phyloP scores from a whole-genome alignment of 1,139 yeast genomes.

The Insectozyma bohioensis region DNA sequence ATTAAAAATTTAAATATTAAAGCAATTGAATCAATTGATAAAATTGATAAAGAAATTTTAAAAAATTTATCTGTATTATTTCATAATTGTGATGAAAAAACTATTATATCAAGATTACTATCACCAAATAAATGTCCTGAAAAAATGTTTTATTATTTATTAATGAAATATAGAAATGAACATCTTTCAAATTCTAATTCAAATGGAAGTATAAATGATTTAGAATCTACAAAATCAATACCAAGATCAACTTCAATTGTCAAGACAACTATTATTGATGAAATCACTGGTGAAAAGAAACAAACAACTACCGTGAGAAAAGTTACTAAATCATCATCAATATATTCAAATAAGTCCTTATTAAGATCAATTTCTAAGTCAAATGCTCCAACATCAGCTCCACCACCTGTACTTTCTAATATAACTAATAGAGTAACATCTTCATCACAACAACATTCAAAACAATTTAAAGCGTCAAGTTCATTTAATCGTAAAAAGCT shows the following conservation, averaged over 20 bases:
- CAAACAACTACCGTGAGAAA: conserved; percentile 20
- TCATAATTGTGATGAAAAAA: conserved; percentile 76
- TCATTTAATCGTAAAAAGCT: conserved; percentile 40
- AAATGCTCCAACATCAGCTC: conserved; percentile 7
- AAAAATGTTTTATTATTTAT: conserved; percentile 82
- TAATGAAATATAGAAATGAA: conserved; percentile 81
- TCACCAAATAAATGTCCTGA: conserved; percentile 71
- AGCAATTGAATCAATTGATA: conserved; percentile 51
- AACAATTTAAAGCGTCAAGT: conserved; percentile 38
- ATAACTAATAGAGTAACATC: conserved; percentile 29
- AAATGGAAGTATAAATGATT: conserved; percentile 14
- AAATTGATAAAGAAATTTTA: conserved; percentile 79
- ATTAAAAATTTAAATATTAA: conserved; percentile 36
- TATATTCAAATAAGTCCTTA: conserved; percentile 19
- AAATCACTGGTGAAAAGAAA: conserved; percentile 26
- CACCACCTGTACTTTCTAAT: conserved; percentile 24
- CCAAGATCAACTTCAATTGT: conserved; percentile 49
- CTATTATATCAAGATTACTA: conserved; percentile 59
- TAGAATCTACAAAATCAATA: conserved; percentile 22
- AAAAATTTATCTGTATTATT: conserved; percentile 85
- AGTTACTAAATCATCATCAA: conserved; percentile 23
- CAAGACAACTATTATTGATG: conserved; percentile 41
- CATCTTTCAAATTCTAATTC: conserved; percentile 39
- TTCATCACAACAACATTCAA: conserved; percentile 8
- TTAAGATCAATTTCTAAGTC: conserved; percentile 14